These are phyloP conservation scores for Alternaria brassicicola DNA, from an alignment of 2,329 filamentous ascomycete species.

Conservation along the genomic window DNA sequence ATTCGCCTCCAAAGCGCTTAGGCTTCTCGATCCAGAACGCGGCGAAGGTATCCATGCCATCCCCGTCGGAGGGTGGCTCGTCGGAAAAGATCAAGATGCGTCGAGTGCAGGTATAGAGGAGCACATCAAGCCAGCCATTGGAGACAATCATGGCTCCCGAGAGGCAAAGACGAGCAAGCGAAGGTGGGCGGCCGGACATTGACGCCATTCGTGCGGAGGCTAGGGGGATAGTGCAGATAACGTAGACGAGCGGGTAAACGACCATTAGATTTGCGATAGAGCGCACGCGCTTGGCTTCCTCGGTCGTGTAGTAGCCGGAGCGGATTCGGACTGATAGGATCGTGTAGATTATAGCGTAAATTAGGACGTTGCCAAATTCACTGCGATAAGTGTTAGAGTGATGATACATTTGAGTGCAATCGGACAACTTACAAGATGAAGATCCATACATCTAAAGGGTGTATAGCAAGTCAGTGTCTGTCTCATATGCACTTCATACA, in stretches of 20 bases:
- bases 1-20: slow-evolving; percentile 54
- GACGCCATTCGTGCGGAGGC: slow-evolving; percentile 68
- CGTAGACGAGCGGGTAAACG: slow-evolving; percentile 71
- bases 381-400: slow-evolving; percentile 15
- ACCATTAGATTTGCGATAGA: slow-evolving; percentile 64
- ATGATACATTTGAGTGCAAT: no score
- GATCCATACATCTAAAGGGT: slow-evolving; percentile 61
- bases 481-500: not conserved
- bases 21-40: slow-evolving; percentile 41
- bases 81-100: slow-evolving; percentile 61
- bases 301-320: slow-evolving; percentile 43
- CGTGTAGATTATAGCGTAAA: slow-evolving; percentile 55
- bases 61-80: slow-evolving; percentile 48
- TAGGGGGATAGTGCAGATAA: slow-evolving; percentile 71
- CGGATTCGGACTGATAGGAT: slow-evolving; percentile 49
- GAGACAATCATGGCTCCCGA: slow-evolving; percentile 63
- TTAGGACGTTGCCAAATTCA: slow-evolving; percentile 58
- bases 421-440: slow-evolving; percentile 52
- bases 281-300: slow-evolving; percentile 44
- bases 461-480: not conserved
- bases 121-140: slow-evolving; percentile 64
- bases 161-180: slow-evolving; percentile 56
- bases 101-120: slow-evolving; percentile 64
- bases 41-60: slow-evolving; percentile 47
- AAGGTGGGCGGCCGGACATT: slow-evolving; percentile 61